Base-by-base conservation (phyloP, 1,139 yeast genomes). In the Suhomyces anneliseae region DNA sequence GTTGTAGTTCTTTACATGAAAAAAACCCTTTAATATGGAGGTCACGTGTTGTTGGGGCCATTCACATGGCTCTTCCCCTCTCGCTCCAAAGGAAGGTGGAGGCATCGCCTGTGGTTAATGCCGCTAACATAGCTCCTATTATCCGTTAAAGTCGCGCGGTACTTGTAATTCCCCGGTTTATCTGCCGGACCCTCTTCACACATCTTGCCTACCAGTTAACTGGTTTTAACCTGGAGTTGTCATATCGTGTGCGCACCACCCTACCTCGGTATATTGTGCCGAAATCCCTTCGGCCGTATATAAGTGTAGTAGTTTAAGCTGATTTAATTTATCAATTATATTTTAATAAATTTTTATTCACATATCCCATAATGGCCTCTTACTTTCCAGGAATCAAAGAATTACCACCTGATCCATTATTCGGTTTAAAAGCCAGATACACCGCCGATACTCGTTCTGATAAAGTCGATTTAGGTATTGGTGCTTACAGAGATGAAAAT, bases 381-480 rank as follows among this genome's bases (percentile, higher is more conserved):
- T 72, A 60, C 55, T 69, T 77, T 49, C 72, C 80, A 44, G 70
- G 74, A 54, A 74, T 85, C 53, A 74, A 75, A 46, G 81, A 78
- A 58, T 71, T 85, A 54, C 92, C 92, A 36, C 85, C 89, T 34
- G 95, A 87, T 65, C 88, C 92, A 9, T 75, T 87, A 50, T 93
- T 93, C 61, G 96, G 89, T 34, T 80, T 93, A 54, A 88, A 87
- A 66, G 92, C 90, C 40, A 75, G 90, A 60, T 87, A 72, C 70
- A 70, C 72, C 49, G 79, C 80, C 37, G 97, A 92, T 61, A 59
- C 81, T 10, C 73, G 90, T 49, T 31, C 75, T 6, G 76, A 79
- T 51, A 93, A 92, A 74, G 90, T 92, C 54, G 96, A 90, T 68
- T 76, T 90, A 55, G 97, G 97, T 47, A 92, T 92, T 52, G 98